Base-by-base conservation (phyloP, 1,284 basidiomycete species). In the Ustilago cynodontis region DNA sequence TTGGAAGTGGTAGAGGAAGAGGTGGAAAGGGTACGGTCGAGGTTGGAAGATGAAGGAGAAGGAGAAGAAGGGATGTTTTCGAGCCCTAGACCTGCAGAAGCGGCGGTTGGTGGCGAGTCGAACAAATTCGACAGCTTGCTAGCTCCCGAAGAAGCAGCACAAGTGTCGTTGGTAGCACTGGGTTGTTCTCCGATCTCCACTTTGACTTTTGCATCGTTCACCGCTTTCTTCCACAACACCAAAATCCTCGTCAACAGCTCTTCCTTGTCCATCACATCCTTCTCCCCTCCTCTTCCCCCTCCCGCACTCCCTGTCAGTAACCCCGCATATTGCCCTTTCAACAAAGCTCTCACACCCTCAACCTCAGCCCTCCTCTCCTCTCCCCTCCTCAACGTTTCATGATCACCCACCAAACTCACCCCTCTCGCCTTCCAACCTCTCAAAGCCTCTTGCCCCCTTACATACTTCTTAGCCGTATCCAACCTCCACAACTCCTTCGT, bases 401-500 rank as follows among this genome's bases (percentile, higher is more conserved):
- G 93, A 82, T 98, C 96, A 68, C 94, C 91, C 22, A 99, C 92
- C 10, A 95, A 90, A 1, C 91, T 92, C 11, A 98, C 89, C 7
- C 94, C 93, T 29, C 95, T 89, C 43, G 95, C 91, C 78, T 91
- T 92, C 95, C 96, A 98, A 1, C 80, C 79, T 3, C 90, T 91
- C 28, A 98, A 88, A 3, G 89, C 87, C 82, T 98, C 94, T 84
- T 98, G 94, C 2, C 95, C 95, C 26, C 92, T 89, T 0, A 99
- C 94, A 85, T 95, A 96, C 86, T 94, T 95, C 85, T 93, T 92
- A 18, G 93, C 91, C 1, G 96, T 98, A 87, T 98, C 94, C 58
- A 98, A 88, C 55, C 95, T 89, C 95, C 96, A 98, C 13, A 98
- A 89, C 71, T 98, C 95, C 83, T 91, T 90, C 1, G 94, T 90